phyloP scores from a whole-genome alignment of 1,139 yeast genomes.

The Kurtzmaniella natalensis region DNA sequence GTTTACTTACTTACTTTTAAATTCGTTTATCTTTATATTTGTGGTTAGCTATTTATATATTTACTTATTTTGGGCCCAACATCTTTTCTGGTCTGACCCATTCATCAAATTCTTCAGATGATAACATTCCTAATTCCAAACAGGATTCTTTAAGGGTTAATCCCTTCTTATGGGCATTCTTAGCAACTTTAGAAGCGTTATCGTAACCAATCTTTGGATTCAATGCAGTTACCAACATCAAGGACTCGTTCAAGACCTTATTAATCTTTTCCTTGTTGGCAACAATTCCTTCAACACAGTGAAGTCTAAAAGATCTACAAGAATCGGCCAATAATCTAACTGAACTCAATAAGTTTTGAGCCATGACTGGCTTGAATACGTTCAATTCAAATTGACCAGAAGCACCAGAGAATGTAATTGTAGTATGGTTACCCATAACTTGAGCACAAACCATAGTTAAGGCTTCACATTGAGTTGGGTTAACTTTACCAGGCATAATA shows the following conservation, averaged over 20 bases:
- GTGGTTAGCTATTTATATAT: too few species aligned
- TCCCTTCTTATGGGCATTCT: constrained; percentile 93
- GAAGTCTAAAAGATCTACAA: constrained; percentile 71
- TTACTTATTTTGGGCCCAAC: constrained; percentile 68
- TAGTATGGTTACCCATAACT: constrained; percentile 87
- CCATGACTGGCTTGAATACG: constrained; percentile 91
- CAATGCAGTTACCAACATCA: constrained; percentile 92
- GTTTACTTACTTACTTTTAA: too few species aligned
- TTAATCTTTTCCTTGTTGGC: constrained; percentile 81
- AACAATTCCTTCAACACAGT: constrained; percentile 85
- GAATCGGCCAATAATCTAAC: constrained; percentile 82
- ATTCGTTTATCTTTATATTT: too few species aligned
- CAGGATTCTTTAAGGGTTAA: constrained; percentile 86
- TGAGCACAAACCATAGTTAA: constrained; percentile 92
- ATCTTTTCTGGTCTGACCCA: constrained; percentile 95
- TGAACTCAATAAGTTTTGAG: constrained; percentile 76
- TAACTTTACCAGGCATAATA: constrained; percentile 97
- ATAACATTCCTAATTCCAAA: constrained; percentile 72
- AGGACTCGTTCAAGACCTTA: constrained; percentile 78
- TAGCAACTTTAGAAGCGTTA: constrained; percentile 88
- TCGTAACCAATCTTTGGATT: constrained; percentile 97
- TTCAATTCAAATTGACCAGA: constrained; percentile 94
- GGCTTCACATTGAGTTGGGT: constrained; percentile 97
- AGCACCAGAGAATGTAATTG: constrained; percentile 91
- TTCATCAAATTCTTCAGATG: constrained; percentile 75